A percentile compares a stretch with the other conserved stretches of the same genome.
phyloP scores from a whole-genome alignment of 202 grass and related monocot genomes.

The Brachypodium distachyon region DNA sequence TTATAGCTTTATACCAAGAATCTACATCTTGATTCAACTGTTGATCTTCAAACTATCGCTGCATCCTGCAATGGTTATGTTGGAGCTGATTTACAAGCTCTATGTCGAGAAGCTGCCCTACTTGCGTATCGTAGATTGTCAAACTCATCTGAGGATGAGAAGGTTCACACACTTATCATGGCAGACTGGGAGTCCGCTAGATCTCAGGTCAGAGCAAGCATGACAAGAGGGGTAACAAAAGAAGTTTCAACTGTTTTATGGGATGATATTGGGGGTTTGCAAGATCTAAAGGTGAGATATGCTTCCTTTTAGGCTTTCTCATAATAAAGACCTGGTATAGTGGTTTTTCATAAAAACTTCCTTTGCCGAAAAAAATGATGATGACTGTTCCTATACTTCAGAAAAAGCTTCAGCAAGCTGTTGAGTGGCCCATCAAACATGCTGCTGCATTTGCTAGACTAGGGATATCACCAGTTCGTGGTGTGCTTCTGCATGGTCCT shows the following conservation, averaged over 20 bases:
- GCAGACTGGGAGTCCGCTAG: conserved; percentile 74
- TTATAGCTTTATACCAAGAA: conserved; percentile 72
- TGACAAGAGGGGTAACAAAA: conserved; percentile 75
- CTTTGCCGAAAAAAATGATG: too few relatives aligned
- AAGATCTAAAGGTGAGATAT: conserved; percentile 66
- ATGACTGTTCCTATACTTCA: conserved; percentile 20
- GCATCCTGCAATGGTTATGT: conserved; percentile 88
- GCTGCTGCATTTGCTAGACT: conserved; percentile 65
- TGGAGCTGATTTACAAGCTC: conserved; percentile 77
- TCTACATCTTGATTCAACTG: conserved; percentile 54
- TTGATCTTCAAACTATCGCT: conserved; percentile 69
- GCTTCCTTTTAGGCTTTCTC: conserved; percentile 10
- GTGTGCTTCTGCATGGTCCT: conserved; percentile 80
- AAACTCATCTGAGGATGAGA: conserved; percentile 17
- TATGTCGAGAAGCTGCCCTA: conserved; percentile 65
- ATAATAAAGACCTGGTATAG: conserved; percentile 3
- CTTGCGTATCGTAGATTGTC: conserved; percentile 47
- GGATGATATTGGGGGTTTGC: conserved; percentile 93
- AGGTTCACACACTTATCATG: conserved; percentile 36
- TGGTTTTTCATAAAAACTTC: too few relatives aligned
- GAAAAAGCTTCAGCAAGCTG: conserved; percentile 81
- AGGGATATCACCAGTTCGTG: conserved; percentile 76
- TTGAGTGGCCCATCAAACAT: conserved; percentile 90
- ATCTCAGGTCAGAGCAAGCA: conserved; percentile 53
- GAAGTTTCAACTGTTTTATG: conserved; percentile 68